phyloP scores from a whole-genome alignment of 1,284 basidiomycete genomes.

The Coniferiporia weirii region DNA sequence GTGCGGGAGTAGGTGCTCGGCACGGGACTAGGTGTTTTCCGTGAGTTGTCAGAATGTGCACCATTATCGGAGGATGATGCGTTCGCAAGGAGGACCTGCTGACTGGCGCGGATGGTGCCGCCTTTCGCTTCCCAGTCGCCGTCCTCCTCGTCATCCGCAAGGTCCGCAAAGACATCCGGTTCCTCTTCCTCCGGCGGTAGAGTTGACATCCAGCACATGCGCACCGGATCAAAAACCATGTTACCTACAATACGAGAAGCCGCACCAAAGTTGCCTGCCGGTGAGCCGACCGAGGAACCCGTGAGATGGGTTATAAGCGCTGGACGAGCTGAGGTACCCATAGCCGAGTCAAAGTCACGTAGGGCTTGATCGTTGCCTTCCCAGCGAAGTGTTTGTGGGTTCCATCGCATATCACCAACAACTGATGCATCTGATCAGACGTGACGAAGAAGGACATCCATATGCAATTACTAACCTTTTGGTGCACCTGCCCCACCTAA shows the following conservation, averaged over 20 bases:
- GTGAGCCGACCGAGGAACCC: slow-evolving; percentile 71
- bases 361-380: slow-evolving; percentile 93
- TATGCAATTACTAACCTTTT: slow-evolving; percentile 57
- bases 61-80: slow-evolving; percentile 32
- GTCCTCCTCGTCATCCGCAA: slow-evolving; percentile 80
- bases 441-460: not conserved
- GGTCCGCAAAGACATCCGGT: slow-evolving; percentile 85
- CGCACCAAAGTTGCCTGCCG: slow-evolving; percentile 68
- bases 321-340: slow-evolving; percentile 83
- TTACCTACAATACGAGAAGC: slow-evolving; percentile 87
- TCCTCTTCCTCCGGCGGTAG: slow-evolving; percentile 85
- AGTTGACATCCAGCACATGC: slow-evolving; percentile 92
- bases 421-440: slow-evolving; percentile 40
- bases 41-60: slow-evolving; percentile 31
- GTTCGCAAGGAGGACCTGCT: slow-evolving; percentile 33
- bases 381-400: slow-evolving; percentile 84
- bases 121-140: slow-evolving; percentile 66
- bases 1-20: slow-evolving; percentile 43
- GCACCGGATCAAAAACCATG: slow-evolving; percentile 93
- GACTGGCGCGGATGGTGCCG: slow-evolving; percentile 69
- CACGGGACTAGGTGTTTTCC: slow-evolving; percentile 52
- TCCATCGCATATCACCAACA: slow-evolving; percentile 96
- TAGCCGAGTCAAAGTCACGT: slow-evolving; percentile 82
- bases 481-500: slow-evolving; percentile 64
- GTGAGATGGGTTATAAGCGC: slow-evolving; percentile 91